phyloP scores from a whole-genome alignment of 2,329 filamentous ascomycete species.

The Orbilia blumenaviensis region DNA sequence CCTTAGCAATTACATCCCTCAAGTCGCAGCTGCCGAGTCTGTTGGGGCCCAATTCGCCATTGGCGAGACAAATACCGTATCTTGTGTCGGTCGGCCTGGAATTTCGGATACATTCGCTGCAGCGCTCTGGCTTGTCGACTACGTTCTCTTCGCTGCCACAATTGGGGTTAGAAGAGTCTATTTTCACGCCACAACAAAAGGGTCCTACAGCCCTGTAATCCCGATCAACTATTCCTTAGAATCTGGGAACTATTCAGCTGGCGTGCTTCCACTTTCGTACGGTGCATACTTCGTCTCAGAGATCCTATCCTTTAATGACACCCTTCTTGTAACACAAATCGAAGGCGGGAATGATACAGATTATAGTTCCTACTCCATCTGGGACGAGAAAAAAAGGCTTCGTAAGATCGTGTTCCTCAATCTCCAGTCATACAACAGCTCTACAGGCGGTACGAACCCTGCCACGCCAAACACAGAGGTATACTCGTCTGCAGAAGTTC shows the following conservation, averaged over 20 bases:
- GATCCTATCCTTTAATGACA: constrained; percentile 29
- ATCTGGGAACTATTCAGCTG: constrained; percentile 4
- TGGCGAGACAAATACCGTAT: constrained; percentile 59
- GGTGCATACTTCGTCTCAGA: constrained; percentile 47
- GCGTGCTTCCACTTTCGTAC: constrained; percentile 38
- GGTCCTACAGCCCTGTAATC: constrained; percentile 48
- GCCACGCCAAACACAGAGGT: constrained; percentile 9
- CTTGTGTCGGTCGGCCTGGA: constrained; percentile 56
- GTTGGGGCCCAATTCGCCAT: constrained; percentile 55
- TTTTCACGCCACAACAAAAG: constrained; percentile 57
- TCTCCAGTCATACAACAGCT: constrained; percentile 32
- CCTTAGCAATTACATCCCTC: constrained; percentile 29
- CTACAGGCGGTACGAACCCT: constrained; percentile 2
- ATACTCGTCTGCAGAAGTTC: constrained; percentile 3
- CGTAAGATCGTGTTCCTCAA: constrained; percentile 47
- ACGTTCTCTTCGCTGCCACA: constrained; percentile 55
- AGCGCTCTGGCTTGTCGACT: constrained; percentile 57
- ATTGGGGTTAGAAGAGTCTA: constrained; percentile 56
- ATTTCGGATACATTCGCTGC: constrained; percentile 57
- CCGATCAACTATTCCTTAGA: constrained; percentile 6
- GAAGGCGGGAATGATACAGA: constrained; percentile 23
- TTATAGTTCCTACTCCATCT: constrained; percentile 44
- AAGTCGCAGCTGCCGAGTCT: constrained; percentile 31
- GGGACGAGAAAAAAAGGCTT: constrained; percentile 34
- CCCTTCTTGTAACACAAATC: constrained; percentile 23